Evolutionary conservation across 177 flowering plant species (phyloP).

Genomic region (Tripterygium wilfordii): DNA sequence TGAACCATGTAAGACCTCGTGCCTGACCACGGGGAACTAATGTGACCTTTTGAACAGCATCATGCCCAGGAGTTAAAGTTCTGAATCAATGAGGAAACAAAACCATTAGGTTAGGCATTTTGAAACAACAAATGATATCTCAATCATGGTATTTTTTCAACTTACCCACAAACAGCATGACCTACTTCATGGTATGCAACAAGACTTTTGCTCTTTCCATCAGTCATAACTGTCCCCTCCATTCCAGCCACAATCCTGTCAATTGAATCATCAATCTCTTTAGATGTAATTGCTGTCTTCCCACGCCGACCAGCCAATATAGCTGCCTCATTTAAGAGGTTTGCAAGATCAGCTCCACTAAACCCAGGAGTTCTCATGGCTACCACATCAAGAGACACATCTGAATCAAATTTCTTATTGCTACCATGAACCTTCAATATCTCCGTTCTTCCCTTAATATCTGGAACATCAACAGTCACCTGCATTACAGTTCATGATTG

Average conservation of each 20-base stretch:
- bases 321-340: conserved; percentile 95
- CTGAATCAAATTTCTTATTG: conserved; percentile 82
- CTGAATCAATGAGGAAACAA: conserved; percentile 19
- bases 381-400: conserved; percentile 88
- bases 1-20: conserved; percentile 72
- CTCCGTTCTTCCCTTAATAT: conserved; percentile 86
- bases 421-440: conserved; percentile 85
- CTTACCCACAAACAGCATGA: conserved; percentile 70
- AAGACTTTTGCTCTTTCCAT: conserved; percentile 66
- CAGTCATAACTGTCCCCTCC: conserved; percentile 78
- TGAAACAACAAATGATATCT: not conserved
- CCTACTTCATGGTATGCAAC: conserved; percentile 81
- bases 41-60: conserved; percentile 66
- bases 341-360: conserved; percentile 97
- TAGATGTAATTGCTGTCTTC: conserved; percentile 68
- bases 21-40: conserved; percentile 70
- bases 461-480: conserved; percentile 93
- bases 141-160: not conserved
- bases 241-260: conserved; percentile 73
- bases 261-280: conserved; percentile 79
- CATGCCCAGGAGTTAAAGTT: conserved; percentile 66
- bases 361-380: conserved; percentile 99
- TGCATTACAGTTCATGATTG: conserved; percentile 17
- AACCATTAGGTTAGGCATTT: not conserved
- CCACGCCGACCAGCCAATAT: conserved; percentile 94